A percentile compares a stretch with the other conserved stretches of the same genome.
These are phyloP conservation scores for Chenopodium album DNA, from an alignment of 148 eudicot genomes.

Conservation along the genomic window DNA sequence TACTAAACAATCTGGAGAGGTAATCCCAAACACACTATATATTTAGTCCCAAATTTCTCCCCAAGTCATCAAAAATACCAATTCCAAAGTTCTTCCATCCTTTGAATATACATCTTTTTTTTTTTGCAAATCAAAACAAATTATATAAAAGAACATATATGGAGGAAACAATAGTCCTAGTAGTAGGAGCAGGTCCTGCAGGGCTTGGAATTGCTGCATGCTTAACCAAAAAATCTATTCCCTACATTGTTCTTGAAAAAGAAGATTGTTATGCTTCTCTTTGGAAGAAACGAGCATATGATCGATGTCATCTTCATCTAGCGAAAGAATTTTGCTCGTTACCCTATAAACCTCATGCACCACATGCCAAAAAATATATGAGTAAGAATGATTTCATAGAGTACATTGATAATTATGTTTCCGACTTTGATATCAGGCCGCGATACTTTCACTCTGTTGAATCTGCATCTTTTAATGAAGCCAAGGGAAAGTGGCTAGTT, in stretches of 20 bases:
- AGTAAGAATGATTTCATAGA: conserved; percentile 21
- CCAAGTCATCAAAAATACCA: background rate
- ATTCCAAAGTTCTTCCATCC: too few species aligned
- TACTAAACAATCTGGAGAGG: too few species aligned
- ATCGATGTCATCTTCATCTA: conserved; percentile 49
- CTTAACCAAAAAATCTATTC: conserved; percentile 26
- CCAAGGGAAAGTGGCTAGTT: conserved; percentile 28
- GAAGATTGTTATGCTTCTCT: conserved; percentile 50
- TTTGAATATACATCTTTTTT: too few species aligned
- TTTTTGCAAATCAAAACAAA: too few species aligned
- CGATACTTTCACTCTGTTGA: conserved; percentile 25
- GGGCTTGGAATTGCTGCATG: conserved; percentile 24
- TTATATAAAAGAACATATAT: too few species aligned
- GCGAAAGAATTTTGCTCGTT: conserved; percentile 40
- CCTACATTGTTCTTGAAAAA: conserved; percentile 40
- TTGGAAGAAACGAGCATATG: conserved; percentile 50
- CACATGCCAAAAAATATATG: conserved; percentile 26
- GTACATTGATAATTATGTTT: conserved; percentile 44
- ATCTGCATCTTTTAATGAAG: conserved; percentile 27
- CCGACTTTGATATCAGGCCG: conserved; percentile 36
- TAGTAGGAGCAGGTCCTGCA: background rate
- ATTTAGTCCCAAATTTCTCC: background rate
- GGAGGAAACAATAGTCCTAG: conserved; percentile 30
- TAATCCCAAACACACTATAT: background rate
- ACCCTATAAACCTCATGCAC: conserved; percentile 31